phyloP scores from a whole-genome alignment of 306 rosid genomes.

The Hippophae gyantsensis region DNA sequence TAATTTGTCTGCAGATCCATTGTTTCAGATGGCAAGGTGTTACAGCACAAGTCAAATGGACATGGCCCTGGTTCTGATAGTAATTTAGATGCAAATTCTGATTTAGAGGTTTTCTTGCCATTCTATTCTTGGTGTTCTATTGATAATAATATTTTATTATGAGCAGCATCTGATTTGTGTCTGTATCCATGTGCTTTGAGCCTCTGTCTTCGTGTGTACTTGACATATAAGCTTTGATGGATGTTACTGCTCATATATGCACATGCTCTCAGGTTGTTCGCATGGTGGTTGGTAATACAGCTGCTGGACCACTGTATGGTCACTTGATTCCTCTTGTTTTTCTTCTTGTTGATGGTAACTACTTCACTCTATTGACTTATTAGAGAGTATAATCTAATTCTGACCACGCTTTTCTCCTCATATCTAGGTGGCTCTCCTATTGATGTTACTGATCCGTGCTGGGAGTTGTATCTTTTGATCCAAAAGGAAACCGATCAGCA shows the following conservation, averaged over 20 bases:
- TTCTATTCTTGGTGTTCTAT: constrained; percentile 5
- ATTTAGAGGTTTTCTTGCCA: constrained; percentile 49
- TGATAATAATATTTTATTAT: not conserved
- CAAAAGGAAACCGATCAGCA: constrained; percentile 47
- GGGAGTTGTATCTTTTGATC: constrained; percentile 77
- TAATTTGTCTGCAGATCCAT: constrained; percentile 41
- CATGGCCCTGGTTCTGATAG: constrained; percentile 17
- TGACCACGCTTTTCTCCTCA: constrained; percentile 8
- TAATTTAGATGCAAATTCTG: constrained; percentile 30
- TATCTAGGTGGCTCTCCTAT: constrained; percentile 82
- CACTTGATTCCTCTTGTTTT: constrained; percentile 74
- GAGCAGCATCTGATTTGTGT: not conserved
- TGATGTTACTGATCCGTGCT: constrained; percentile 63
- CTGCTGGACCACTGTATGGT: constrained; percentile 73
- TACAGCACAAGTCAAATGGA: constrained; percentile 40
- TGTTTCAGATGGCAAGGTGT: constrained; percentile 43
- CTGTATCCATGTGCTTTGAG: not conserved
- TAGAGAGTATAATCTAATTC: not conserved
- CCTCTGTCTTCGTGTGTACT: not conserved
- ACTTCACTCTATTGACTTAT: not conserved
- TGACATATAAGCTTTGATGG: not conserved
- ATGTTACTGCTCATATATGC: not conserved
- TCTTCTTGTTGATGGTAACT: constrained; percentile 86
- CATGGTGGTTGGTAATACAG: constrained; percentile 56
- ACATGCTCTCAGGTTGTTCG: constrained; percentile 55